Evolutionary conservation across 129 eudicot genomes (phyloP).

Genomic region (Arctium lappa): DNA sequence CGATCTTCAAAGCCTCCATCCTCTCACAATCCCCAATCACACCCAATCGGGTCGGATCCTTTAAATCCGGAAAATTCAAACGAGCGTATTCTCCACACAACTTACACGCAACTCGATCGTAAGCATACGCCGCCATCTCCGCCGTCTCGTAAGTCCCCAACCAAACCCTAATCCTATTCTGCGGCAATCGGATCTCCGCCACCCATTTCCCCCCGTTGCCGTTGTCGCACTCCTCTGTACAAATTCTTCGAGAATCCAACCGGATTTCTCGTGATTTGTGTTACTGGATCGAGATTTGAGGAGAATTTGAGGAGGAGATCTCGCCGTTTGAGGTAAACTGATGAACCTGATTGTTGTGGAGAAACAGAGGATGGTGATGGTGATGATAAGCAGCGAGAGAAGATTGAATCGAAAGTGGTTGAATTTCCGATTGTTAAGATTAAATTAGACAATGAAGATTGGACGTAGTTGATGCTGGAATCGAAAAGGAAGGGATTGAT

Average conservation of each 20-base stretch:
- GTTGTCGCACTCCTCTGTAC: constrained; percentile 74
- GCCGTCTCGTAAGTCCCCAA: constrained; percentile 24
- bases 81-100: constrained; percentile 75
- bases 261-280: constrained; percentile 1
- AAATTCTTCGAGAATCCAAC: constrained; percentile 37
- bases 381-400: constrained; percentile 36
- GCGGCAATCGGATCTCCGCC: constrained; percentile 74
- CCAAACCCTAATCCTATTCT: constrained; percentile 76
- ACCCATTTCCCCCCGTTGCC: constrained; percentile 91
- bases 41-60: constrained; percentile 50
- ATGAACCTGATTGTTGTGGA: constrained; percentile 48
- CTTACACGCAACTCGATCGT: constrained; percentile 74
- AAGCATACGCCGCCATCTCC: constrained; percentile 70
- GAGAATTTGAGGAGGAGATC: constrained; percentile 48
- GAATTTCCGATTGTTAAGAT: constrained; percentile 44
- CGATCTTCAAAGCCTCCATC: constrained; percentile 41
- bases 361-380: constrained; percentile 12
- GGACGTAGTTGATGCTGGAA: constrained; percentile 4
- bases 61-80: constrained; percentile 58
- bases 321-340: constrained; percentile 53
- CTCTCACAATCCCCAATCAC: constrained; percentile 39
- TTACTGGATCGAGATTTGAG: neutral
- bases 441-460: constrained; percentile 49
- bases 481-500: neutral
- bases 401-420: constrained; percentile 63